A percentile compares a stretch with the other conserved stretches of the same genome.
Conservation (phyloP, 306 rosid species). For the Trifolium fragiferum region DNA sequence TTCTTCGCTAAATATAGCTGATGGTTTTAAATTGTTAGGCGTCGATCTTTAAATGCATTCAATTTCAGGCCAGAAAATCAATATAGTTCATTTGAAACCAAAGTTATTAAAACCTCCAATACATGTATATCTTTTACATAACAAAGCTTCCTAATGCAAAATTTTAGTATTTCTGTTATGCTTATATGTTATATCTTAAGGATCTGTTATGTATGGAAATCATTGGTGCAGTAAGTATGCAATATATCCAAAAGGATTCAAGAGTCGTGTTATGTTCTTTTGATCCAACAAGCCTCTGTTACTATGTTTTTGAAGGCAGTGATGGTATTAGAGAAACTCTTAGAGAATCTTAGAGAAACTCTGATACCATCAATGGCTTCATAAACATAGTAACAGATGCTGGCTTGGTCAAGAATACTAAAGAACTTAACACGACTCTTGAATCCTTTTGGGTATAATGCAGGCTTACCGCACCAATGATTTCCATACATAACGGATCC, state of each 20-base stretch:
- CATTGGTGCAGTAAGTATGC: constrained; percentile 75
- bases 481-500: constrained; percentile 68
- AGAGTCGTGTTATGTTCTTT: no score
- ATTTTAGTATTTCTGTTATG: constrained; percentile 48
- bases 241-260: no score
- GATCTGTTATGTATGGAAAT: constrained; percentile 63
- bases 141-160: constrained; percentile 24
- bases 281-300: no score
- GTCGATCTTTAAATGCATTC: constrained; percentile 46
- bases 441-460: constrained; percentile 92
- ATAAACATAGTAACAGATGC: constrained; percentile 63
- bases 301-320: no score
- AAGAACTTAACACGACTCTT: no score
- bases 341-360: no score
- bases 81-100: constrained; percentile 24
- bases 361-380: constrained; percentile 81
- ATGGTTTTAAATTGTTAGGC: constrained; percentile 58
- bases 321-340: no score
- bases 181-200: constrained; percentile 57
- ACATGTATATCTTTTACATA: constrained; percentile 30
- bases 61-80: constrained; percentile 37
- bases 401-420: constrained; percentile 67
- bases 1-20: constrained; percentile 36
- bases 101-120: constrained; percentile 29
- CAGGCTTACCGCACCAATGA: constrained; percentile 70